Conservation (phyloP, 2,329 filamentous ascomycete species). For the Zalaria obscura region DNA sequence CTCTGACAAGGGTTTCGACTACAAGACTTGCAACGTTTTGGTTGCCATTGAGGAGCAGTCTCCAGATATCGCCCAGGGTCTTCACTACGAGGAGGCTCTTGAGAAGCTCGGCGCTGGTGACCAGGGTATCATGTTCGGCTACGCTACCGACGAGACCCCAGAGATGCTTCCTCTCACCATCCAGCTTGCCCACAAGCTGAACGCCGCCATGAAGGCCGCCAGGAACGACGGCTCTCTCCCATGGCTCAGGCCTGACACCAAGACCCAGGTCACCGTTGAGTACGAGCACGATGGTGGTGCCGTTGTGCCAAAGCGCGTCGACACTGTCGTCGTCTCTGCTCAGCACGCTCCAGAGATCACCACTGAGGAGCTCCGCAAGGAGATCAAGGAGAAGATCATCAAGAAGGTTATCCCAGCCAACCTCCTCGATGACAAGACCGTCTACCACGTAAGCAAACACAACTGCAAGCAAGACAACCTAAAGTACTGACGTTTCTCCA, state of each 20-base stretch:
- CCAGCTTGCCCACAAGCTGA: constrained; percentile 91
- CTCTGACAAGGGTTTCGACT: constrained; percentile 96
- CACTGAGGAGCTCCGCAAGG: constrained; percentile 84
- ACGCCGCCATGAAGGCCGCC: constrained; percentile 82
- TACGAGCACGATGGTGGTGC: constrained; percentile 94
- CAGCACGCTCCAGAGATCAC: constrained; percentile 83
- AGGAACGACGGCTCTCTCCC: constrained; percentile 76
- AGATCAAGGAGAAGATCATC: constrained; percentile 95
- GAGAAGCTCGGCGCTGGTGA: constrained; percentile 98
- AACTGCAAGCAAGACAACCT: not conserved
- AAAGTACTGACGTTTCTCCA: constrained; percentile 13
- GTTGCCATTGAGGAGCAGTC: constrained; percentile 99
- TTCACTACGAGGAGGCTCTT: constrained; percentile 93
- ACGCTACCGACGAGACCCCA: constrained; percentile 97
- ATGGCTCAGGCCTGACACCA: constrained; percentile 96
- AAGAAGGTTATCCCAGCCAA: constrained; percentile 84
- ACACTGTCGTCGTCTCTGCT: constrained; percentile 93
- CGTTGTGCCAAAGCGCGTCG: constrained; percentile 79
- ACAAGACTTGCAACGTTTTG: constrained; percentile 98
- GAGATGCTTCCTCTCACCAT: constrained; percentile 93
- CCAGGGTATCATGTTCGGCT: constrained; percentile 99
- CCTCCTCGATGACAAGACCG: constrained; percentile 82
- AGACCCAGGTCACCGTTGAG: constrained; percentile 98
- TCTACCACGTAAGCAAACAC: constrained; percentile 66
- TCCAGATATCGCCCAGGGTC: constrained; percentile 95